Percentiles rank a stretch among this genome's conserved stretches.
Conservation (phyloP, 805 yeast species). For the Isabelozyma gotoi region DNA sequence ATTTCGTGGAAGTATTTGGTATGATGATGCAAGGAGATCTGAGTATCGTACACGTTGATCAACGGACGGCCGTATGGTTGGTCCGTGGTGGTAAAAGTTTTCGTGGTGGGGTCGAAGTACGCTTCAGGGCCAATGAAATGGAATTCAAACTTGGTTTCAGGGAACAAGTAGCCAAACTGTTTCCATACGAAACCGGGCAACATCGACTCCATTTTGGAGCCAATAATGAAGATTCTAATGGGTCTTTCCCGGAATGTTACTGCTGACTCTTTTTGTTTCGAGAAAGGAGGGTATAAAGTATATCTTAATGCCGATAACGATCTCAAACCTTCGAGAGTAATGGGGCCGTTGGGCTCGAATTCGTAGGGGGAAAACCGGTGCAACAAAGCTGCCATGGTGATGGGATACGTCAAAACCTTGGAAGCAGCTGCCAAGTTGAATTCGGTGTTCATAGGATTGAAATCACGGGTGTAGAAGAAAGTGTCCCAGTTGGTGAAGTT, state of each 20-base stretch:
- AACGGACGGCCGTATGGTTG: slow-evolving; percentile 60
- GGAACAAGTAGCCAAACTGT: slow-evolving; percentile 83
- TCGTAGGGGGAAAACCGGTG: slow-evolving; percentile 86
- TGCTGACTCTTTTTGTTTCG: slow-evolving; percentile 44
- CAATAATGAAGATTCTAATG: slow-evolving; percentile 82
- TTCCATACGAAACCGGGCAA: slow-evolving; percentile 95
- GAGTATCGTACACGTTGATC: slow-evolving; percentile 69
- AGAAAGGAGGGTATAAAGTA: slow-evolving; percentile 70
- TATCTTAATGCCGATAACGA: slow-evolving; percentile 91
- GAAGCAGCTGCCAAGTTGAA: slow-evolving; percentile 94
- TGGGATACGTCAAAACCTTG: slow-evolving; percentile 89
- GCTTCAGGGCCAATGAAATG: slow-evolving; percentile 96
- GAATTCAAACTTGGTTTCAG: slow-evolving; percentile 76
- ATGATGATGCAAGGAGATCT: slow-evolving; percentile 74
- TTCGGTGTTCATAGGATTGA: slow-evolving; percentile 95
- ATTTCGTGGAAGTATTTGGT: slow-evolving; percentile 89
- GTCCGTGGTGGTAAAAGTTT: slow-evolving; percentile 55
- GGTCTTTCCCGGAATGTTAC: slow-evolving; percentile 79
- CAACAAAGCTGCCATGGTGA: slow-evolving; percentile 80
- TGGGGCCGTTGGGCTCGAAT: slow-evolving; percentile 79
- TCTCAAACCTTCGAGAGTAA: slow-evolving; percentile 89
- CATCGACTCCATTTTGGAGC: slow-evolving; percentile 91
- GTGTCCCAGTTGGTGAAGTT: slow-evolving; percentile 90
- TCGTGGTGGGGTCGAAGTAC: slow-evolving; percentile 66
- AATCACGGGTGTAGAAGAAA: slow-evolving; percentile 87